phyloP scores from a whole-genome alignment of 83 land plant species.

The Diphasiastrum complanatum region DNA sequence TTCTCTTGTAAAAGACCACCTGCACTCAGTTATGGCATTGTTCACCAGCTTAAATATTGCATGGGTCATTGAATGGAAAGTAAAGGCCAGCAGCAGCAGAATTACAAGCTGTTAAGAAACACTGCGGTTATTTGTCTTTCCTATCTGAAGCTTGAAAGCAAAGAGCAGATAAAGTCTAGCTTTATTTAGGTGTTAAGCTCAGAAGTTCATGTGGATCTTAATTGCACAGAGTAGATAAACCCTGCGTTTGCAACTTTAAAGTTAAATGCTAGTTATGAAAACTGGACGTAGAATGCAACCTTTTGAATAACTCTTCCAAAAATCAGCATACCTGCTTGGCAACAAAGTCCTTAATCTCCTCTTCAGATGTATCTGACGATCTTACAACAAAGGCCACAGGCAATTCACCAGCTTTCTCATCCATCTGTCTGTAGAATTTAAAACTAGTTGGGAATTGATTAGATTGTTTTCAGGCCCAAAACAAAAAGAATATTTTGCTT shows the following conservation, averaged over 20 bases:
- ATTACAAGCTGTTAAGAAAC: neutral
- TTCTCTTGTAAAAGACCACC: constrained; percentile 89
- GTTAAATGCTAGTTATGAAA: neutral
- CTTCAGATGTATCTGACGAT: neutral
- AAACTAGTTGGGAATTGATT: neutral
- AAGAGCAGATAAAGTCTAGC: neutral
- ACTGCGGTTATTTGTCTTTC: neutral
- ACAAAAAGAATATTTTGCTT: too few species aligned
- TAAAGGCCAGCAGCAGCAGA: neutral
- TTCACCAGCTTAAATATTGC: too few species aligned
- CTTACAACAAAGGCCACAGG: constrained; percentile 24
- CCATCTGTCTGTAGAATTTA: constrained; percentile 11
- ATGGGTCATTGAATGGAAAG: too few species aligned
- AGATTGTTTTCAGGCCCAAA: too few species aligned
- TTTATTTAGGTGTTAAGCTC: neutral
- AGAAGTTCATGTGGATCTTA: too few species aligned
- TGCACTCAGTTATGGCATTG: constrained; percentile 14
- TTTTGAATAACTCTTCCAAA: too few species aligned
- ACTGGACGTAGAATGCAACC: too few species aligned
- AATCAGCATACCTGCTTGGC: constrained; percentile 5
- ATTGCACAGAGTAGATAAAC: too few species aligned
- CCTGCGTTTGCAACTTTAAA: neutral
- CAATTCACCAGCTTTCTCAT: constrained; percentile 25
- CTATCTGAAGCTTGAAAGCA: neutral
- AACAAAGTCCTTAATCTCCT: constrained; percentile 6